Base-by-base conservation (phyloP, 192 early-diverging fungal species). In the Gaertneriomyces sp. region DNA sequence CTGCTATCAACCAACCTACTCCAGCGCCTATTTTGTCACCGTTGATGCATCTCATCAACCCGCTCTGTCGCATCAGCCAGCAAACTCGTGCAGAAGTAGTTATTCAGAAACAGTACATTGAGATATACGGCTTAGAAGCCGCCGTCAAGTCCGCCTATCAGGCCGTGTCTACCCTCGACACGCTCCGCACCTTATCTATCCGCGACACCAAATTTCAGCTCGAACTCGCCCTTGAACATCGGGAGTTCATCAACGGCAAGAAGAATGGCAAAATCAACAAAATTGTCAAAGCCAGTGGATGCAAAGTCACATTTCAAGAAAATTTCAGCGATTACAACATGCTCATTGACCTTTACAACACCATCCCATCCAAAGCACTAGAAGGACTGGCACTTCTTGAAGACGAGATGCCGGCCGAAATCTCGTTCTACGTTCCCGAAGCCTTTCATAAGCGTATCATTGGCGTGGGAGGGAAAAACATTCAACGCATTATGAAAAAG, bases 191-290 rank as follows among this genome's bases (percentile, higher is more conserved):
- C 42, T 3, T 25, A 25, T 62, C 46, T 38, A 79, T 85, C 51
- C 66, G 83, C 14, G 85, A 89, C 60, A 84, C 84, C 42, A 86
- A 87, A 60, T 90, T 93, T 63, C 83, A 84, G 58, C 72, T 93
- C 16, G 91, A 93, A 58, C 69, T 90, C 38, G 78, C 88, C 8
- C 82, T 87, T 7, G 88, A 90, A 61, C 91, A 93, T 66, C 80
- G 84, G 7, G 91, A 93, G 57, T 93, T 91, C 66, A 93, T 93
- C 49, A 89, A 87, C 58, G 91, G 91, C 50, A 93, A 93, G 70
- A 93, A 93, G 75, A 89, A 84, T 57, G 91, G 91, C 59, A 93
- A 93, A 67, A 90, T 92, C 68, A 93, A 92, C 77, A 83, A 88
- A 63, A 93, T 93, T 63, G 86, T 84, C 68, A 90, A 90, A 64